Evolutionary conservation across 2,329 filamentous ascomycete species (phyloP).

Genomic region (Ampelomyces quisqualis): DNA sequence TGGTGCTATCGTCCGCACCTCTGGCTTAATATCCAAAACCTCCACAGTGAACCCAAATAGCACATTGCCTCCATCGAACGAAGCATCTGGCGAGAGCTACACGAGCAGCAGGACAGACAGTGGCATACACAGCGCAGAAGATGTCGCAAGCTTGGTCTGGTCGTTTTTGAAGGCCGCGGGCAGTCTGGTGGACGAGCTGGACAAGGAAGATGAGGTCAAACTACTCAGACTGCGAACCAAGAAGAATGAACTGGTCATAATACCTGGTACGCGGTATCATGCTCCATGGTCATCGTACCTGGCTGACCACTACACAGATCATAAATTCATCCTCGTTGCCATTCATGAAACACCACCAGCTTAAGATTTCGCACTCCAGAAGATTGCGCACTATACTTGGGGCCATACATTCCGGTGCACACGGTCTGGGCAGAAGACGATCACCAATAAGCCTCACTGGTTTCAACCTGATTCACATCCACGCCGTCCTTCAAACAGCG

Average conservation of each 20-base stretch:
- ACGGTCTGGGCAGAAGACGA: background rate
- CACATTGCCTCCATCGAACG: conserved; percentile 39
- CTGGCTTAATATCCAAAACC: conserved; percentile 65
- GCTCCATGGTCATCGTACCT: background rate
- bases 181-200: conserved; percentile 69
- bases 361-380: conserved; percentile 31
- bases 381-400: conserved; percentile 2
- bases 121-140: conserved; percentile 63
- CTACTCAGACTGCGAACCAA: conserved; percentile 76
- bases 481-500: conserved; percentile 71
- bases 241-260: conserved; percentile 81
- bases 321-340: conserved; percentile 75
- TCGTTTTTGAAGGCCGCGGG: conserved; percentile 70
- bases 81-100: conserved; percentile 34
- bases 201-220: conserved; percentile 76
- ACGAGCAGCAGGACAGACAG: conserved; percentile 42
- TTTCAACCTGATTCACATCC: conserved; percentile 67
- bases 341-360: conserved; percentile 78
- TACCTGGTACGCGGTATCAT: conserved; percentile 55
- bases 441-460: conserved; percentile 67
- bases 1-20: conserved; percentile 73
- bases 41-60: conserved; percentile 50
- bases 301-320: conserved; percentile 49
- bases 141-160: conserved; percentile 76
- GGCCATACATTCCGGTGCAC: background rate